Conservation (phyloP, 805 yeast genomes). For the Wickerhamiella lipophila region DNA sequence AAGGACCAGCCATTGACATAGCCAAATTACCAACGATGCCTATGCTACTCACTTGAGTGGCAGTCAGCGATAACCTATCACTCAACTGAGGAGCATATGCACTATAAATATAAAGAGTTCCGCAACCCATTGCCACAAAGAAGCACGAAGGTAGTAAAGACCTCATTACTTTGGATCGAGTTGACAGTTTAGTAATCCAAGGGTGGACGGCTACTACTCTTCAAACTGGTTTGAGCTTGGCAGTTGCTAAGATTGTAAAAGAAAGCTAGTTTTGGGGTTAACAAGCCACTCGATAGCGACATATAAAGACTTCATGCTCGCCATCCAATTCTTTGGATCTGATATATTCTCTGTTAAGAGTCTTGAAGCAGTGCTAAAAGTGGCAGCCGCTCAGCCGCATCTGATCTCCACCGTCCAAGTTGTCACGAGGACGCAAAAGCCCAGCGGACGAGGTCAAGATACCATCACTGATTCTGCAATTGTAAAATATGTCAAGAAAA, state of each 20-base stretch:
- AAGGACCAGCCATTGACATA: conserved; percentile 50
- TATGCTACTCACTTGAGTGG: conserved; percentile 48
- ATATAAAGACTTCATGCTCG: neutral
- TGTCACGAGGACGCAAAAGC: conserved; percentile 18
- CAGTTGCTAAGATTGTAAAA: neutral
- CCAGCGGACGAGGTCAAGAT: conserved; percentile 21
- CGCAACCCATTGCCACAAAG: conserved; percentile 29
- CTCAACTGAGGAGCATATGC: conserved; percentile 74
- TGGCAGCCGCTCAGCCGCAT: conserved; percentile 11
- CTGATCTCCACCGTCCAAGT: conserved; percentile 15
- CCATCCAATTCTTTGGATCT: conserved; percentile 21
- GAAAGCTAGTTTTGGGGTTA: too few species aligned
- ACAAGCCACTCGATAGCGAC: neutral
- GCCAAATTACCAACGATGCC: conserved; percentile 62
- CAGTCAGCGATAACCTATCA: conserved; percentile 40
- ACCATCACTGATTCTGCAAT: conserved; percentile 15
- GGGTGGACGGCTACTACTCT: neutral
- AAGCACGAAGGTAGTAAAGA: conserved; percentile 21
- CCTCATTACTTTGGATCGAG: conserved; percentile 8
- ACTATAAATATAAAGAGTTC: conserved; percentile 63
- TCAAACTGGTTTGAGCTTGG: neutral
- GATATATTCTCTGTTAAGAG: conserved; percentile 19
- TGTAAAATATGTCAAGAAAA: conserved; percentile 16
- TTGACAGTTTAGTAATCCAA: neutral
- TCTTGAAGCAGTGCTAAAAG: conserved; percentile 13